Percentiles rank a stretch among this genome's conserved stretches.
phyloP scores from a whole-genome alignment of 1,139 yeast genomes.

The Zygosaccharomyces pseudobailii region DNA sequence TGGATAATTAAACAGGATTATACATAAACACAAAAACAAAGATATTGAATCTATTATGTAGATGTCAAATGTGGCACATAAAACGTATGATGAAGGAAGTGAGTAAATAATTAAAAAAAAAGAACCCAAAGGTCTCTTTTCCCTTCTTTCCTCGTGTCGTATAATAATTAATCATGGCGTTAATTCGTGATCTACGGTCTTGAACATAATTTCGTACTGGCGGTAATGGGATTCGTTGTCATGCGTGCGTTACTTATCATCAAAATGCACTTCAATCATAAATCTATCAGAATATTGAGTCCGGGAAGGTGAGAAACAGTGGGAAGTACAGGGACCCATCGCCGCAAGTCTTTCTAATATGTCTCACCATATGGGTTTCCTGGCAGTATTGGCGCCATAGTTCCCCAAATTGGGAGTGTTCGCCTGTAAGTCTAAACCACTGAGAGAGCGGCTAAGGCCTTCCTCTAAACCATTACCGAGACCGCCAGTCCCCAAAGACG shows the following conservation, averaged over 20 bases:
- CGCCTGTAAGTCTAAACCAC: constrained; percentile 31
- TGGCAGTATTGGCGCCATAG: constrained; percentile 5
- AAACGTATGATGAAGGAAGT: neutral
- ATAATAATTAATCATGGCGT: constrained; percentile 1
- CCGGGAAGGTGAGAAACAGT: neutral
- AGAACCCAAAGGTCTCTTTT: neutral
- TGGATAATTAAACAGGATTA: neutral
- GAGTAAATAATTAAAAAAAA: neutral
- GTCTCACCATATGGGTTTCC: constrained; percentile 15
- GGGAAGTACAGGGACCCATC: neutral
- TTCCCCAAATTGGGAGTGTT: constrained; percentile 8
- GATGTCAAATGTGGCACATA: neutral
- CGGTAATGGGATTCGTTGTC: constrained; percentile 8
- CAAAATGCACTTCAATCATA: constrained; percentile 9
- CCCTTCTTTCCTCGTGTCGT: neutral
- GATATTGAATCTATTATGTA: neutral
- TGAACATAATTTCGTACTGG: constrained; percentile 4
- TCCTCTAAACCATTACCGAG: constrained; percentile 28
- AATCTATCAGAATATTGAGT: constrained; percentile 10
- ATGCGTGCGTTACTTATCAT: constrained; percentile 11
- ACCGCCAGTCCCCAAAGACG: constrained; percentile 15
- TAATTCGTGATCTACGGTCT: constrained; percentile 3
- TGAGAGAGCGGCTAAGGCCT: constrained; percentile 31
- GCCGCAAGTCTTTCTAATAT: neutral
- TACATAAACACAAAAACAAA: neutral